These are phyloP conservation scores for Barnettozyma sp. DNA, from an alignment of 805 yeast species.

Conservation along the genomic window DNA sequence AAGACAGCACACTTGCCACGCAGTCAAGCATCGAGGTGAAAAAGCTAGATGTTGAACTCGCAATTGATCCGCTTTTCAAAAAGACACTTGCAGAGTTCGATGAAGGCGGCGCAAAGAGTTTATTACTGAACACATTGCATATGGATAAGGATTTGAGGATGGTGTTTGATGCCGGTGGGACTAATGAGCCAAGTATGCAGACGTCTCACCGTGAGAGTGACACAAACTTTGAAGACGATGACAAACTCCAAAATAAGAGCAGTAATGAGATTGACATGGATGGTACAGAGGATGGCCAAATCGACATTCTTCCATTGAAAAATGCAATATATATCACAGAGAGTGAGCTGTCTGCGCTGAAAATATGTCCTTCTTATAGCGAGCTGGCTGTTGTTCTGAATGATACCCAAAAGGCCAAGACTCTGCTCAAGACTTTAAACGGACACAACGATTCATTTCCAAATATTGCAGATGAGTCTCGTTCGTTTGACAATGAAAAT, in stretches of 20 bases:
- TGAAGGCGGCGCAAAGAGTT: constrained; percentile 75
- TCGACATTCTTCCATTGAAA: constrained; percentile 24
- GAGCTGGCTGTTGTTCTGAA: constrained; percentile 52
- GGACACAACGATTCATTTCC: constrained; percentile 25
- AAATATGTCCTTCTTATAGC: constrained; percentile 66
- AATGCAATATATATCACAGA: constrained; percentile 26
- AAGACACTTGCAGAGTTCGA: constrained; percentile 73
- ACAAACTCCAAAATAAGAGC: no score
- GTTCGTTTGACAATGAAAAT: constrained; percentile 20
- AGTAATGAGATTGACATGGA: constrained; percentile 18
- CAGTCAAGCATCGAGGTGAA: constrained; percentile 40
- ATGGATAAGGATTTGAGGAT: constrained; percentile 49
- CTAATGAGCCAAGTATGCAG: constrained; percentile 7
- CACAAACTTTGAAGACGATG: constrained; percentile 27
- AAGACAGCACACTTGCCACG: constrained; percentile 43
- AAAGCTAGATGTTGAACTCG: constrained; percentile 54
- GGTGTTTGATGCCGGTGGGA: constrained; percentile 54
- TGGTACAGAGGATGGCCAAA: constrained; percentile 21
- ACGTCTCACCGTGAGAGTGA: constrained; percentile 7
- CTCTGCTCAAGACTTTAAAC: constrained; percentile 35
- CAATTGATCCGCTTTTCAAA: constrained; percentile 68
- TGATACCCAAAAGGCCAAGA: constrained; percentile 48
- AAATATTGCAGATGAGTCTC: no score
- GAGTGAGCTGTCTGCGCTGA: constrained; percentile 25
- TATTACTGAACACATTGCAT: constrained; percentile 54